Percentiles rank a stretch among this genome's conserved stretches.
These are phyloP conservation scores for Hemileia vastatrix DNA, from an alignment of 1,284 basidiomycete species.

Conservation along the genomic window DNA sequence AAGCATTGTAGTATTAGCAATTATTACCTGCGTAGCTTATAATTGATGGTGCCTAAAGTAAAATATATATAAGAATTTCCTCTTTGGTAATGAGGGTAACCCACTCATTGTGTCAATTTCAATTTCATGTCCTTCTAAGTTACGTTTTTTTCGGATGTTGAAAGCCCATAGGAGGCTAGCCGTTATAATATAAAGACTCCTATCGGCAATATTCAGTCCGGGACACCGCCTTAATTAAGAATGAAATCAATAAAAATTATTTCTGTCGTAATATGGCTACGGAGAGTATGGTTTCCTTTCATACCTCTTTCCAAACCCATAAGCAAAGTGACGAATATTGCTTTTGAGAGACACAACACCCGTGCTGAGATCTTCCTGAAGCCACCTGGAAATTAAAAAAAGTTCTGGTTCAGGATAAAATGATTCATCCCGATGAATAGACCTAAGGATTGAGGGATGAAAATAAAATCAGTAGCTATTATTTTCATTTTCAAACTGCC, in stretches of 20 bases:
- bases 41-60: too few relatives aligned
- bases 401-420: slow-evolving; percentile 20
- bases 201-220: slow-evolving; percentile 53
- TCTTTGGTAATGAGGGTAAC: neutral
- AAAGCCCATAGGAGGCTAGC: slow-evolving; percentile 19
- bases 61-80: too few relatives aligned
- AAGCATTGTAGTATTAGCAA: too few relatives aligned
- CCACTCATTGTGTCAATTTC: slow-evolving; percentile 3
- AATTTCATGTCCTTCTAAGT: slow-evolving; percentile 5
- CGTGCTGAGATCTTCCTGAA: slow-evolving; percentile 1
- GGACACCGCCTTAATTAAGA: slow-evolving; percentile 53
- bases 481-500: neutral
- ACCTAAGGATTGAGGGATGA: slow-evolving; percentile 5
- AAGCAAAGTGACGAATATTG: slow-evolving; percentile 15
- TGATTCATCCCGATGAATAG: slow-evolving; percentile 21
- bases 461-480: neutral
- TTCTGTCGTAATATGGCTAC: slow-evolving; percentile 1
- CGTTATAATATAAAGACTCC: slow-evolving; percentile 34
- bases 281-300: too few relatives aligned
- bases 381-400: slow-evolving; percentile 15
- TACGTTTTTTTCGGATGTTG: slow-evolving; percentile 11
- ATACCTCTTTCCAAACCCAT: slow-evolving; percentile 22
- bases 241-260: slow-evolving; percentile 39
- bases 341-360: slow-evolving; percentile 9
- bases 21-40: too few relatives aligned